Percentiles rank a stretch among this genome's conserved stretches.
Evolutionary conservation across 2,329 filamentous ascomycete genomes (phyloP).

Genomic region (Aspergillus novofumigatus): DNA sequence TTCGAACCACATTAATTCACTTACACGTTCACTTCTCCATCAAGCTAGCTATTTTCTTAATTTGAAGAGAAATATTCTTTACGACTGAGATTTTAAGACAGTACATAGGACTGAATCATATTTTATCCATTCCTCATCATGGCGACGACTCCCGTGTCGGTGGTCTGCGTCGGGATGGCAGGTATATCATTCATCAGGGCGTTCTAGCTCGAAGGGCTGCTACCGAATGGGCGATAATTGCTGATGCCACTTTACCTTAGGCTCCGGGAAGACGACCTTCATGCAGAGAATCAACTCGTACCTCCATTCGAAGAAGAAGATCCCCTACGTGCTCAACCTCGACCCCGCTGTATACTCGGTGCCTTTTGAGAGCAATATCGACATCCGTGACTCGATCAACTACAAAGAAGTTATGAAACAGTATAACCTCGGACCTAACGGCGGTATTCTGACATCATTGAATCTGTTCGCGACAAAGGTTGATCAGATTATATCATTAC

Average conservation of each 20-base stretch:
- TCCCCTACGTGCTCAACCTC: slow-evolving; percentile 94
- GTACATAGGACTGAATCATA: neutral
- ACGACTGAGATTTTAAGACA: neutral
- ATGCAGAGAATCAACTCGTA: slow-evolving; percentile 98
- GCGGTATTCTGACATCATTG: slow-evolving; percentile 88
- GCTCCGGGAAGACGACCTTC: slow-evolving; percentile 98
- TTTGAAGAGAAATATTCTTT: neutral
- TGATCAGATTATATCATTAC: slow-evolving; percentile 81
- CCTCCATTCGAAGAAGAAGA: slow-evolving; percentile 72
- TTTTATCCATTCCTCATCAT: slow-evolving; percentile 31
- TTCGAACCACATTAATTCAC: neutral
- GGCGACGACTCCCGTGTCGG: slow-evolving; percentile 61
- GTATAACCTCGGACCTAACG: slow-evolving; percentile 95
- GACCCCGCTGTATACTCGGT: slow-evolving; percentile 91
- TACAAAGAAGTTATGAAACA: slow-evolving; percentile 99
- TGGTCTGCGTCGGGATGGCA: slow-evolving; percentile 97
- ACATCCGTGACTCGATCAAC: slow-evolving; percentile 97
- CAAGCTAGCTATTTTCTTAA: neutral
- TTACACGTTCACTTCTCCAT: slow-evolving; percentile 3
- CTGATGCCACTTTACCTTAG: slow-evolving; percentile 37
- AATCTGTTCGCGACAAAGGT: slow-evolving; percentile 98
- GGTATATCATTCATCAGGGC: slow-evolving; percentile 48
- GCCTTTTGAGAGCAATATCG: slow-evolving; percentile 95
- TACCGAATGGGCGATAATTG: slow-evolving; percentile 3
- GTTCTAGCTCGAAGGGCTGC: slow-evolving; percentile 1